These are phyloP conservation scores for Collybia sp. DNA, from an alignment of 768 basidiomycete genomes.

Conservation along the genomic window DNA sequence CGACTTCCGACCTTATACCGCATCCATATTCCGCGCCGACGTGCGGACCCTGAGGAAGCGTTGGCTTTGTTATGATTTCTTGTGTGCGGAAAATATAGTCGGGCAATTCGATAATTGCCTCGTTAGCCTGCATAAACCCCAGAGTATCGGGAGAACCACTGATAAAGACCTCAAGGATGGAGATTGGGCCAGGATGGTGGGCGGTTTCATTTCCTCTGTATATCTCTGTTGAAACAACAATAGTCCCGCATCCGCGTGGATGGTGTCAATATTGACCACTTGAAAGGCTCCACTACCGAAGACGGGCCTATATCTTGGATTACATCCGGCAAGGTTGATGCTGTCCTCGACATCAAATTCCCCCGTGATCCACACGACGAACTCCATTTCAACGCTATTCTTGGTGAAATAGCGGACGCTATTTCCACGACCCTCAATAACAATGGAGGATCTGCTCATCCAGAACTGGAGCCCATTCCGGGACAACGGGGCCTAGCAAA, in stretches of 20 bases:
- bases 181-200: conserved; percentile 86
- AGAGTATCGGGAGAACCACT: conserved; percentile 89
- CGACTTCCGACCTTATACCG: conserved; percentile 86
- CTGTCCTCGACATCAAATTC: conserved; percentile 97
- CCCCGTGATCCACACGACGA: conserved; percentile 73
- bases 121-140: conserved; percentile 93
- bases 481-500: conserved; percentile 85
- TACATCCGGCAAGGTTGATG: conserved; percentile 93
- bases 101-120: conserved; percentile 98
- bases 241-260: conserved; percentile 96
- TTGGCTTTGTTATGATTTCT: conserved; percentile 94
- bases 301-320: conserved; percentile 97
- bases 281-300: conserved; percentile 73
- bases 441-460: conserved; percentile 19
- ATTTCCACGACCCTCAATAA: conserved; percentile 61
- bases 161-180: conserved; percentile 82
- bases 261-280: conserved; percentile 93
- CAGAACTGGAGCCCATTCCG: conserved; percentile 57
- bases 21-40: conserved; percentile 92
- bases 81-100: conserved; percentile 92
- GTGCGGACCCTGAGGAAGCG: conserved; percentile 80
- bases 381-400: conserved; percentile 69
- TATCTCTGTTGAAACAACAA: neutral
- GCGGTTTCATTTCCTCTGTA: conserved; percentile 12
- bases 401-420: conserved; percentile 89